Conservation (phyloP, 2,329 filamentous ascomycete genomes). For the Nothopassalora personata region DNA sequence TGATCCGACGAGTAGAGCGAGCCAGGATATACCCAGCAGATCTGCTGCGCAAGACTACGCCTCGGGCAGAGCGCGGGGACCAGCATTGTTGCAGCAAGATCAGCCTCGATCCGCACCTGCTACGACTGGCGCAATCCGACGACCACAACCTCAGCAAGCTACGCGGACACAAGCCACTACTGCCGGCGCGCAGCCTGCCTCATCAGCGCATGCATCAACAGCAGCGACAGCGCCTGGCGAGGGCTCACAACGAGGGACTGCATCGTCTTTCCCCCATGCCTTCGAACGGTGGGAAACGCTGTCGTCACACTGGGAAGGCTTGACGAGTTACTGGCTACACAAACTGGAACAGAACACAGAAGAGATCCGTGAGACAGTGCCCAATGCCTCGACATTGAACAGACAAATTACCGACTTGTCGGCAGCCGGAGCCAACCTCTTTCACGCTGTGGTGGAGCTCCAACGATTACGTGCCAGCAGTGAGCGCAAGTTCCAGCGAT, state of each 20-base stretch:
- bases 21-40: constrained; percentile 17
- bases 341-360: constrained; percentile 85
- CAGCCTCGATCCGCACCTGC: constrained; percentile 24
- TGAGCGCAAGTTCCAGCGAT: constrained; percentile 94
- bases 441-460: constrained; percentile 94
- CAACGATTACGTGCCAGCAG: constrained; percentile 91
- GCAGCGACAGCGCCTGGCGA: constrained; percentile 14
- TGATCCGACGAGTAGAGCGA: constrained; percentile 29
- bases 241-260: constrained; percentile 27
- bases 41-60: neutral
- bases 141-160: constrained; percentile 21
- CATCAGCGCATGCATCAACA: constrained; percentile 15
- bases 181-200: constrained; percentile 12
- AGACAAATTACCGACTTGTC: constrained; percentile 96
- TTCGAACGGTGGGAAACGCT: constrained; percentile 97
- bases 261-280: constrained; percentile 82
- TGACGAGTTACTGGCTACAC: constrained; percentile 96
- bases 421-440: constrained; percentile 90
- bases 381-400: constrained; percentile 79
- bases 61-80: constrained; percentile 13
- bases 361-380: constrained; percentile 69
- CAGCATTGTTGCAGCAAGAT: constrained; percentile 21
- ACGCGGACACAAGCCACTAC: constrained; percentile 17
- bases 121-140: constrained; percentile 16
- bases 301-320: constrained; percentile 95